Percentiles rank a stretch among this genome's conserved stretches.
Evolutionary conservation across 1,284 basidiomycete genomes (phyloP).

Genomic region (Ceratobasidium sp.): DNA sequence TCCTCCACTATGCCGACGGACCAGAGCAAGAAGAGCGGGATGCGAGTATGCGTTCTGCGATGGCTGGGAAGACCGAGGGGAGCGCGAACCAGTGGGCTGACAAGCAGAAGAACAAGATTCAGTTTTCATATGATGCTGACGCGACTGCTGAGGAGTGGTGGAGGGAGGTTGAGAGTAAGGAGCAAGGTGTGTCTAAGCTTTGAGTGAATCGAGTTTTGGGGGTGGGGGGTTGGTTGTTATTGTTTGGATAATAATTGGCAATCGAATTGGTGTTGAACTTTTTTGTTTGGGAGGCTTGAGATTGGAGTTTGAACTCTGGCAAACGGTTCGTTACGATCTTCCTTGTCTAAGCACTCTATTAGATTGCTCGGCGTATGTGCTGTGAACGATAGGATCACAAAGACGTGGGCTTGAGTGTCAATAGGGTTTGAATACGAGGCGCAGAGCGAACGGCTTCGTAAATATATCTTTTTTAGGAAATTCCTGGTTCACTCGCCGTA

Average conservation of each 20-base stretch:
- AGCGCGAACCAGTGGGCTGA: slow-evolving; percentile 50
- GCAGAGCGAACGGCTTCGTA: neutral
- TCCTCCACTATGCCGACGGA: slow-evolving; percentile 49
- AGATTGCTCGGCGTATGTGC: too few species aligned
- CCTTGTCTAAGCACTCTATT: too few species aligned
- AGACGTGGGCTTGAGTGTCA: too few species aligned
- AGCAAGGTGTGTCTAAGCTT: slow-evolving; percentile 26
- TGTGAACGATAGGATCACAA: too few species aligned
- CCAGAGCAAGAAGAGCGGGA: slow-evolving; percentile 48
- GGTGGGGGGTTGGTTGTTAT: neutral
- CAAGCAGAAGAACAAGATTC: slow-evolving; percentile 46
- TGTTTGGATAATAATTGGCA: slow-evolving; percentile 13
- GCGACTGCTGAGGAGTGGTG: slow-evolving; percentile 49
- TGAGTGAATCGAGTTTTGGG: neutral
- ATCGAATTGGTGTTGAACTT: slow-evolving; percentile 11
- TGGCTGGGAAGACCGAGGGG: slow-evolving; percentile 45
- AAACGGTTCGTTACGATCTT: too few species aligned
- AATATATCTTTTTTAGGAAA: slow-evolving; percentile 10
- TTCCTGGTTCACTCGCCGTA: neutral
- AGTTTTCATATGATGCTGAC: slow-evolving; percentile 50
- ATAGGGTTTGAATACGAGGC: too few species aligned
- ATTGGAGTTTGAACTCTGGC: too few species aligned
- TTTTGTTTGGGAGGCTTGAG: neutral
- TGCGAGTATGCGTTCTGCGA: slow-evolving; percentile 47
- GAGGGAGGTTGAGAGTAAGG: slow-evolving; percentile 46